Evolutionary conservation across 768 basidiomycete genomes (phyloP).

Genomic region (Lyophyllum shimeji): DNA sequence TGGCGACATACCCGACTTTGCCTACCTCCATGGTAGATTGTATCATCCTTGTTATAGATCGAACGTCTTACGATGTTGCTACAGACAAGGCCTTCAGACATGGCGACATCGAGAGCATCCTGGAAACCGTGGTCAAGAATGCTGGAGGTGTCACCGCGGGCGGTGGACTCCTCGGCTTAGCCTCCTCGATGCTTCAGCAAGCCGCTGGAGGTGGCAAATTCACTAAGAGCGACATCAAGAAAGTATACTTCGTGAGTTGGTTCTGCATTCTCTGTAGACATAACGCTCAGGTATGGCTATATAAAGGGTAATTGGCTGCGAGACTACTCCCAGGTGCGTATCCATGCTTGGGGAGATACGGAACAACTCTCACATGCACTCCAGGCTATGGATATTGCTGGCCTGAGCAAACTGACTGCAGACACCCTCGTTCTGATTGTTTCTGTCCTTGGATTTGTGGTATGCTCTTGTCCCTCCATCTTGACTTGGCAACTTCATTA

Average conservation of each 20-base stretch:
- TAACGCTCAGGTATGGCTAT: neutral
- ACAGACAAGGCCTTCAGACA: constrained; percentile 72
- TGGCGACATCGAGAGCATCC: constrained; percentile 73
- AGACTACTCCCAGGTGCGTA: constrained; percentile 61
- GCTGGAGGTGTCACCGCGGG: constrained; percentile 45
- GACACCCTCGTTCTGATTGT: constrained; percentile 65
- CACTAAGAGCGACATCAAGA: constrained; percentile 62
- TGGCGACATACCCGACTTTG: constrained; percentile 72
- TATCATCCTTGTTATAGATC: neutral
- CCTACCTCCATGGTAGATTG: constrained; percentile 57
- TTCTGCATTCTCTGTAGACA: neutral
- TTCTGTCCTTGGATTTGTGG: constrained; percentile 59
- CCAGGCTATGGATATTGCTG: constrained; percentile 72
- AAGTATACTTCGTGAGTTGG: constrained; percentile 57
- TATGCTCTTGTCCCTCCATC: constrained; percentile 13
- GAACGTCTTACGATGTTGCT: constrained; percentile 1
- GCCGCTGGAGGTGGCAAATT: constrained; percentile 59
- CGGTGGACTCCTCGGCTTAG: constrained; percentile 51
- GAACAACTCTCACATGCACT: neutral
- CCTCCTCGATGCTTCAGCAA: constrained; percentile 41
- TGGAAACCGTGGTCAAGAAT: constrained; percentile 57
- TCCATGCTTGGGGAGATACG: neutral
- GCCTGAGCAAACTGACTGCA: constrained; percentile 60
- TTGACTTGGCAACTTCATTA: neutral
- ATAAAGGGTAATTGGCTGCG: constrained; percentile 65